A percentile compares a stretch with the other conserved stretches of the same genome.
Evolutionary conservation across 148 eudicot species (phyloP).

Genomic region (Talinum fruticosum): DNA sequence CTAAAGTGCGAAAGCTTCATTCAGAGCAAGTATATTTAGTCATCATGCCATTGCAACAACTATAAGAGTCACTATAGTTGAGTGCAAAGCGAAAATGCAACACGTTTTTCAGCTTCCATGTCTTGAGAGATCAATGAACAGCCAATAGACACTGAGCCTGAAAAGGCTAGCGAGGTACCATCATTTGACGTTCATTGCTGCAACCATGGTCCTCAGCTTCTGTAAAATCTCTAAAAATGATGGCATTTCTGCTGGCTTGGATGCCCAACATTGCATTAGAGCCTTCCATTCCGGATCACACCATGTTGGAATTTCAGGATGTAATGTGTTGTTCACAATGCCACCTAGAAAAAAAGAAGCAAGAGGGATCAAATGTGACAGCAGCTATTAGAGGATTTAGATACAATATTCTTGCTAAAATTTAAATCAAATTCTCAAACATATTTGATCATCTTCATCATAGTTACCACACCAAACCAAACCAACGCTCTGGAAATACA

Average conservation of each 20-base stretch:
- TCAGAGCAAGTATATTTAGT: slow-evolving; percentile 17
- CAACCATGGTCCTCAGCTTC: slow-evolving; percentile 91
- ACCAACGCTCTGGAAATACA: no score
- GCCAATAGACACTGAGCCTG: slow-evolving; percentile 26
- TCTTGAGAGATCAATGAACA: slow-evolving; percentile 10
- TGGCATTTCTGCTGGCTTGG: slow-evolving; percentile 72
- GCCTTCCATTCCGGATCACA: slow-evolving; percentile 98
- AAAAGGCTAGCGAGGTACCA: background rate
- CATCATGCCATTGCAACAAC: slow-evolving; percentile 19
- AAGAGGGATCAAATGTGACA: background rate
- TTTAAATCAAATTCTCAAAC: no score
- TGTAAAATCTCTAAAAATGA: slow-evolving; percentile 92
- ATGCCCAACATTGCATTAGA: slow-evolving; percentile 90
- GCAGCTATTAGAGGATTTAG: background rate
- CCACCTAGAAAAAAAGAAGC: slow-evolving; percentile 51
- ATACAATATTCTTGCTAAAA: no score
- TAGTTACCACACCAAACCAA: no score
- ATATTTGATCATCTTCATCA: no score
- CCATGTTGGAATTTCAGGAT: slow-evolving; percentile 93
- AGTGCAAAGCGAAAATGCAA: slow-evolving; percentile 17
- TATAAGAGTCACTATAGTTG: background rate
- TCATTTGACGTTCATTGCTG: slow-evolving; percentile 90
- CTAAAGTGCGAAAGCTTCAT: slow-evolving; percentile 24
- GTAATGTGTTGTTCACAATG: slow-evolving; percentile 80
- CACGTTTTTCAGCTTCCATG: slow-evolving; percentile 21